Evolutionary conservation across 192 early-diverging fungal genomes (phyloP), one percentile per base, ranked within the genome.

Genomic region (Phycomyces nitens): DNA sequence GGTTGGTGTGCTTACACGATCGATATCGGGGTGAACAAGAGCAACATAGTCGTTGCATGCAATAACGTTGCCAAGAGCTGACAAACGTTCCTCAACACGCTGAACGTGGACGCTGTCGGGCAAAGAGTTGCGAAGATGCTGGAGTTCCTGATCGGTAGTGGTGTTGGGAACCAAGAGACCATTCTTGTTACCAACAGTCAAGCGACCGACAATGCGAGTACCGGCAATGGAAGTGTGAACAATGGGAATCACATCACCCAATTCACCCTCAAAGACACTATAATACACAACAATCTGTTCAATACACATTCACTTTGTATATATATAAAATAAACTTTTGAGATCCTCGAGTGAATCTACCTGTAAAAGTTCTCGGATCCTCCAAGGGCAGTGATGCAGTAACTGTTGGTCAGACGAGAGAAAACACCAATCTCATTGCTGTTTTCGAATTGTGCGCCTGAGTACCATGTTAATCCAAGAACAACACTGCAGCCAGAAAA

Each of bases 361-460:
- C 91, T 92, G 86, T 99, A 99, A 84, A 99, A 99, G 90, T 98
- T 99, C 73, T 98, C 97, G 11, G 95, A 97, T 41, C 97, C 97
- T 65, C 97, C 97, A 52, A 97, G 82, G 34, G 95, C 94, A 38
- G 98, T 95, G 63, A 99, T 82, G 76, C 92, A 94, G 80, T 98
- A 99, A 41, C 93, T 89, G 84, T 99, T 99, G 76, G 97, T 99
- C 68, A 99, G 87, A 66, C 89, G 86, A 74, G 95, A 86, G 62
- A 99, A 99, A 44, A 98, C 97, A 58, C 97, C 97, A 78, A 99
- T 94, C 77, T 99, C 97, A 81, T 98, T 97, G 80, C 83, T 93
- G 84, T 97, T 99, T 84, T 99, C 97, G 74, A 99, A 99, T 82
- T 95, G 93, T 26, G 95, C 93, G 75, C 94, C 85, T 83, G 16